Base-by-base conservation (phyloP, 2,329 filamentous ascomycete genomes). In the Aspergillus tamarii region DNA sequence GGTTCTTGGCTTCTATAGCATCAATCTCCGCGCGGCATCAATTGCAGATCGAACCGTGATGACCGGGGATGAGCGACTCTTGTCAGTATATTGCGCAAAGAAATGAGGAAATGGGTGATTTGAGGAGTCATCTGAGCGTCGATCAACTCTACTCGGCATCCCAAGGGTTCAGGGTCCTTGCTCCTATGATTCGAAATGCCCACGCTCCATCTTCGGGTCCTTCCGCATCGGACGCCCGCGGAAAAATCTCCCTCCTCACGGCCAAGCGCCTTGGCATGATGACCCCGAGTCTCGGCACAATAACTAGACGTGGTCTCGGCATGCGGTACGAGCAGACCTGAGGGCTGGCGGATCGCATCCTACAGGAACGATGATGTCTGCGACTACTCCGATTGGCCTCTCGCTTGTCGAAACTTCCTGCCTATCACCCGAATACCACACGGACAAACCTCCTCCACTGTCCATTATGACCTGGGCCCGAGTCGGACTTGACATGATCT, bases 271-370 rank as follows among this genome's bases (percentile, higher is more conserved):
- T 59, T 59, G 57, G 57, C 57, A 21, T 52, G 32, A 28, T 41
- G 45, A 46, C 45, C 55, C 45, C 57, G 57, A 52, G 23, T 52
- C 57, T 59, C 36, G 57, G 57, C 57, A 59, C 12, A 55, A 36
- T 23, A 36, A 36, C 6, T 23, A 19, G 32, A 19, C 3, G 1
- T 39, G 52, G 52, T 55, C 52, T 55, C 52, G 52, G 52, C 52
- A 21, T 12, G 23, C 52, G 52, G 32, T 55, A 9, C 2, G 52
- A 39, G 21, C 12, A 55, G 32, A 39, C 36, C 23, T 26, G 11
- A 39, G 21, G n/a, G 32, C 30, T 55, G 32, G 14, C 12, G 28
- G 21, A 12, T 34, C 21, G 52, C 28, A 41, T 26, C 30, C 2
- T 55, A 41, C 52, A 39, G 26, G 30, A 23, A 36, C 6, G 9